A percentile compares a stretch with the other conserved stretches of the same genome.
phyloP scores from a whole-genome alignment of 2,329 filamentous ascomycete species.

The Verticillium dahliae region DNA sequence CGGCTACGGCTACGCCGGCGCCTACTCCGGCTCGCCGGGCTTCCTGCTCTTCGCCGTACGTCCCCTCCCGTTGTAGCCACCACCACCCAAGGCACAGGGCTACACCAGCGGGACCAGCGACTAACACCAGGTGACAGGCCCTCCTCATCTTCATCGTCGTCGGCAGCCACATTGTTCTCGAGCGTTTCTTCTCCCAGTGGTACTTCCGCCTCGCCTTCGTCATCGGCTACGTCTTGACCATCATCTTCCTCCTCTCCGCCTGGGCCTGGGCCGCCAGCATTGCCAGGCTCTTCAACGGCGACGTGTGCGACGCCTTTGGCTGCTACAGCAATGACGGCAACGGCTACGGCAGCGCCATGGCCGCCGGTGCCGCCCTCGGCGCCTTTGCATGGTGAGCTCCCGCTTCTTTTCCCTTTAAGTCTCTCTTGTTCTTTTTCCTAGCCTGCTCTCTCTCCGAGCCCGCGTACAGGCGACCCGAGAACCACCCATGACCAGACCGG shows the following conservation, averaged over 20 bases:
- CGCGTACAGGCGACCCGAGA: too few relatives aligned
- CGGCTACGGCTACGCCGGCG: slow-evolving; percentile 10
- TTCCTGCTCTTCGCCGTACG: slow-evolving; percentile 42
- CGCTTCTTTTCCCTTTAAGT: not conserved
- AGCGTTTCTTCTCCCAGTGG: slow-evolving; percentile 25
- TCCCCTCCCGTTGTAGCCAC: not conserved
- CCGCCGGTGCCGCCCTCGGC: slow-evolving; percentile 32
- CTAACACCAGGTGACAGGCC: slow-evolving; percentile 18
- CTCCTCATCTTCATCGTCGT: slow-evolving; percentile 34
- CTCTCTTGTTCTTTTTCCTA: too few relatives aligned
- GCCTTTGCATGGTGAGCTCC: slow-evolving; percentile 29
- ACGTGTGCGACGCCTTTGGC: slow-evolving; percentile 10
- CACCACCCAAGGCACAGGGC: not conserved
- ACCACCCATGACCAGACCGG: not conserved
- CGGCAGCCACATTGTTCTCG: slow-evolving; percentile 27
- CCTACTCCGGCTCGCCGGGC: slow-evolving; percentile 26
- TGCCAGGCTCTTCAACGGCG: slow-evolving; percentile 18
- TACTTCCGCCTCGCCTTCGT: slow-evolving; percentile 32
- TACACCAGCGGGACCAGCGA: too few relatives aligned
- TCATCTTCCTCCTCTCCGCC: slow-evolving; percentile 37
- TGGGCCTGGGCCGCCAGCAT: slow-evolving; percentile 35
- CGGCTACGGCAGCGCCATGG: slow-evolving; percentile 23
- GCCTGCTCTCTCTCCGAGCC: too few relatives aligned
- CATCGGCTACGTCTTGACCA: slow-evolving; percentile 24
- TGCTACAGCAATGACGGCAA: slow-evolving; percentile 12